Conservation (phyloP, 441 rosid genomes). For the Corymbia citriodora region DNA sequence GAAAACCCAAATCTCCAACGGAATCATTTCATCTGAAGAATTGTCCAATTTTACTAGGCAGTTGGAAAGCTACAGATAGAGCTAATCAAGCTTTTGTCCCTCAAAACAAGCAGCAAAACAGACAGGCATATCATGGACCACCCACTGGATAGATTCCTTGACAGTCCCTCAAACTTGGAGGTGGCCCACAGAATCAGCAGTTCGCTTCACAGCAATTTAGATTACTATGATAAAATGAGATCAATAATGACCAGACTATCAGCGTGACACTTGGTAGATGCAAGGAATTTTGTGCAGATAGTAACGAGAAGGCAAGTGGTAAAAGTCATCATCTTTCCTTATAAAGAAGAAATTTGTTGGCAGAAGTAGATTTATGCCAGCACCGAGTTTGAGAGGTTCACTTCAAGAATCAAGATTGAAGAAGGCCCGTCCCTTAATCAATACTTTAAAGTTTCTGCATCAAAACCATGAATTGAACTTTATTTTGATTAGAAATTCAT, state of each 20-base stretch:
- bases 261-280: neutral
- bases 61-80: neutral
- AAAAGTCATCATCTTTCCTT: neutral
- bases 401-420: too few relatives aligned
- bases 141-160: neutral
- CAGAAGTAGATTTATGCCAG: neutral
- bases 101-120: neutral
- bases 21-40: neutral
- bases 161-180: conserved; percentile 4
- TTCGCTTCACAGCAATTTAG: neutral
- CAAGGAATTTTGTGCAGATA: neutral
- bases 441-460: neutral
- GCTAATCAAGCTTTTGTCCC: neutral
- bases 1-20: neutral
- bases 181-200: neutral
- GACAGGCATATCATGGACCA: neutral
- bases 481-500: neutral
- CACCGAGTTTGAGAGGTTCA: too few relatives aligned
- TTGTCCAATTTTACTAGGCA: neutral
- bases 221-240: neutral
- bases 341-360: conserved; percentile 1
- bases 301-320: neutral
- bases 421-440: neutral
- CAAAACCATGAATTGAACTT: neutral
- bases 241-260: neutral